phyloP scores from a whole-genome alignment of 495 filamentous ascomycete species.

The Talaromyces proteolyticus region DNA sequence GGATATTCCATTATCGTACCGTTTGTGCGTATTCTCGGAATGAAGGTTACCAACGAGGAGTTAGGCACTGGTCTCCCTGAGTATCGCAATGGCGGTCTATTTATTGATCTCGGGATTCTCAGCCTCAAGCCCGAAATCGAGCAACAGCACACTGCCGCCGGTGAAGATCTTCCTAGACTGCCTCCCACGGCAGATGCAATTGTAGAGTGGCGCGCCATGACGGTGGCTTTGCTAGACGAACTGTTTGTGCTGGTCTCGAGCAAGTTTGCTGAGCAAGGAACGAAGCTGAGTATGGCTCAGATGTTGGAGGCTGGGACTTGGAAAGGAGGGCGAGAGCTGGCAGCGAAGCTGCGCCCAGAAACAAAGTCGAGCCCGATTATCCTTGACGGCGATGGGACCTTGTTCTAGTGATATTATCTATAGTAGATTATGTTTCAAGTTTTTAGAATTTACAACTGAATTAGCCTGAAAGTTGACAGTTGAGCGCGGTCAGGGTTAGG shows the following conservation, averaged over 20 bases:
- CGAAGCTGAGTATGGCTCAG: constrained; percentile 64
- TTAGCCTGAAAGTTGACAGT: background rate
- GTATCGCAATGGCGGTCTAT: constrained; percentile 80
- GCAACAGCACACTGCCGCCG: constrained; percentile 38
- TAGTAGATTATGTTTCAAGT: background rate
- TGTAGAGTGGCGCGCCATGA: constrained; percentile 81
- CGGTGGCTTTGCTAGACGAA: constrained; percentile 77
- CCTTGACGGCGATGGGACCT: constrained; percentile 37
- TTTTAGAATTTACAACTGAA: background rate
- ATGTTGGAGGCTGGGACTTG: constrained; percentile 87
- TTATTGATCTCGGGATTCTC: constrained; percentile 77
- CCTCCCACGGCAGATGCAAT: constrained; percentile 76
- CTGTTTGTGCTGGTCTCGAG: constrained; percentile 59
- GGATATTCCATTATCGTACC: constrained; percentile 86
- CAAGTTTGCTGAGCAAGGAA: constrained; percentile 42
- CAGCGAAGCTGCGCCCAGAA: constrained; percentile 29
- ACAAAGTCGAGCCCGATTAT: constrained; percentile 39
- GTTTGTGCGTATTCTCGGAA: constrained; percentile 69
- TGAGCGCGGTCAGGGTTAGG: background rate
- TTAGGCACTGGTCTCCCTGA: constrained; percentile 81
- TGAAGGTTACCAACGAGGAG: constrained; percentile 71
- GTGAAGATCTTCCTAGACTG: constrained; percentile 72
- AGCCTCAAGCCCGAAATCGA: constrained; percentile 62
- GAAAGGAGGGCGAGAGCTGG: constrained; percentile 42
- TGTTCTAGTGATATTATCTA: constrained; percentile 11